A percentile compares a stretch with the other conserved stretches of the same genome.
Evolutionary conservation across 2,329 filamentous ascomycete species (phyloP).

Genomic region (Beauveria scarabaeidicola): DNA sequence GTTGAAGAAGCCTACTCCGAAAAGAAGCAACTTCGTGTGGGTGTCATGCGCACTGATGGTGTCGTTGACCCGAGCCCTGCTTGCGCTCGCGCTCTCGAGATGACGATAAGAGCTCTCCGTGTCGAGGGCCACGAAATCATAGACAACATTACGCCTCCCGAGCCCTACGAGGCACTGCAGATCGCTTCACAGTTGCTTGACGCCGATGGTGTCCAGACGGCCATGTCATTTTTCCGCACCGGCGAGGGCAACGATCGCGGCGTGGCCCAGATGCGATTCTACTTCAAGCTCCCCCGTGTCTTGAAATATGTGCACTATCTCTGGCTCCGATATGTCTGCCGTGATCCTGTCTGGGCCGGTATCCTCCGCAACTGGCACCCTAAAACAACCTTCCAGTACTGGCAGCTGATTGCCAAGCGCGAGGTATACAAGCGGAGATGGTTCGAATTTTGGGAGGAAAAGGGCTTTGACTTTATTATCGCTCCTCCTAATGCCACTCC

Average conservation of each 20-base stretch:
- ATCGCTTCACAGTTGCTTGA: slow-evolving; percentile 76
- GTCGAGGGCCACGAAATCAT: slow-evolving; percentile 68
- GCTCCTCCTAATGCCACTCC: slow-evolving; percentile 85
- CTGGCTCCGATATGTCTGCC: slow-evolving; percentile 76
- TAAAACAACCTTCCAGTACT: slow-evolving; percentile 70
- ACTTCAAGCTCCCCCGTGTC: slow-evolving; percentile 64
- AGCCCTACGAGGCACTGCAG: slow-evolving; percentile 65
- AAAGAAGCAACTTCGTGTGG: slow-evolving; percentile 60
- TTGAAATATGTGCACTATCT: slow-evolving; percentile 81
- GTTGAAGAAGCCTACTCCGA: slow-evolving; percentile 49
- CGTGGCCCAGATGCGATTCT: slow-evolving; percentile 62
- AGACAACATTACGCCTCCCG: slow-evolving; percentile 53
- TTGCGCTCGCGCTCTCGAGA: slow-evolving; percentile 66
- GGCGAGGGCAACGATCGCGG: slow-evolving; percentile 76
- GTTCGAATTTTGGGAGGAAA: slow-evolving; percentile 77
- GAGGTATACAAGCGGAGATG: slow-evolving; percentile 71
- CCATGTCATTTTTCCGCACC: slow-evolving; percentile 64
- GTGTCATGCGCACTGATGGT: slow-evolving; percentile 68
- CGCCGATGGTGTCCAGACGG: slow-evolving; percentile 74
- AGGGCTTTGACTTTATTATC: slow-evolving; percentile 68
- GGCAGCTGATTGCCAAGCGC: slow-evolving; percentile 68
- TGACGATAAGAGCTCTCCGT: slow-evolving; percentile 59
- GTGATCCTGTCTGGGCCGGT: slow-evolving; percentile 70
- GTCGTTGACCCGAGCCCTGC: slow-evolving; percentile 84
- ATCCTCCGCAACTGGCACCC: slow-evolving; percentile 64